Evolutionary conservation across 805 yeast genomes (phyloP), one percentile per base, ranked within the genome.

Genomic region (Ogataea methanolica): DNA sequence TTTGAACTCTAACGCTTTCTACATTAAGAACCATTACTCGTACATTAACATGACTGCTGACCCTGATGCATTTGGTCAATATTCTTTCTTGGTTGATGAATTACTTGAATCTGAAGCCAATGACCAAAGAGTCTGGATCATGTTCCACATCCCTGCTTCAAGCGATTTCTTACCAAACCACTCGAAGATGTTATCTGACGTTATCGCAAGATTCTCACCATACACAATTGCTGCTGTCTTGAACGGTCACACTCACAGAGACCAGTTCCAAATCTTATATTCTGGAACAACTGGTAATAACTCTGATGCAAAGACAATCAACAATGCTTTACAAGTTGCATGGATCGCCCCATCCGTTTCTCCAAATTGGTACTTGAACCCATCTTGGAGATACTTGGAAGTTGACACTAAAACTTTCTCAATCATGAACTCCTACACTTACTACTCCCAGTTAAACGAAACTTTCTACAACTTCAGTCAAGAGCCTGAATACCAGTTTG

Each of bases 361-460:
- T 9, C 88, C 90, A 12, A 70, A 72, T 57, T 65, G 70, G 7
- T 71, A 78, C 41, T 73, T 75, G 54, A 84, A 84, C 61, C 91
- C 91, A 7, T 74, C 82, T 22, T 84, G 88, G 86, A 75, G 86
- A 62, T 83, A 82, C 66, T 83, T 84, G 58, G 80, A 79, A 54
- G 82, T 84, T 44, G 88, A 84, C 60, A 67, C 74, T 19, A 64
- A 75, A 53, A 75, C 86, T 5, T 82, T 81, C 68, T 76, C 76
- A 53, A 69, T 84, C 50, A 71, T 80, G 73, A 79, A 84, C 58
- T 70, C 82, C 2, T 73, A 63, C 66, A 82, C 81, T 56, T 80
- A 73, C 66, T 82, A 73, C 63, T 72, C 85, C n/a, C 70, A 71
- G 49, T 71, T 84, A 54, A 80, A 82, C 58, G 77, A 74, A 42